Base-by-base conservation (phyloP, 768 basidiomycete genomes). In the Gelatoporia subvermispora region DNA sequence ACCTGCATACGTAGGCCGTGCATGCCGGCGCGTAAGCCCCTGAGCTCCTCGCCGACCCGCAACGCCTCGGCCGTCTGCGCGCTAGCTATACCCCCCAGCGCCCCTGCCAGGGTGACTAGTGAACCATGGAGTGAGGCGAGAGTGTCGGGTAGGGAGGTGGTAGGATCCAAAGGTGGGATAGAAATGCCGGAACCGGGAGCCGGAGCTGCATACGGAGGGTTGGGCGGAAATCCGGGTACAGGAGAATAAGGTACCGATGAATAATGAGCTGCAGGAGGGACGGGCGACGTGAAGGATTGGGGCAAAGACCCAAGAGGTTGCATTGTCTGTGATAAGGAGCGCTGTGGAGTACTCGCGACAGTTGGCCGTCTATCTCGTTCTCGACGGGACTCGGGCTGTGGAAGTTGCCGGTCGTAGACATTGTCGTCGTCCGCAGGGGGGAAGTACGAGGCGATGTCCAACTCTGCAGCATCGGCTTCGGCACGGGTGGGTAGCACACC, bases 1-100 rank as follows among this genome's bases (percentile, higher is more conserved):
- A 88, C 82, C 78, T 90, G 88, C 74, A 91, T 85, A 47, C 88
- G 73, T 40, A 92, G 63, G 2, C 88, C 88, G 53, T 90, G 85
- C 37, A 90, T 71, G 43, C 74, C 79, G 20, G 77, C 84, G 43
- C 84, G 75, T 42, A 92, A 58, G 18, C 81, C 79, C 56, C 80
- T 78, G 25, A 88, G 72, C 61, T 92, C 88, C 55, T 92, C 88
- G 38, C 79, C 81, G 50, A 84, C 66, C 52, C 87, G 71, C 60
- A 86, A 72, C 40, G 78, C 77, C 64, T 92, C 88, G 54, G 87
- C 78, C 1, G 80, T 73, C 2, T 54, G 42, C 54, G 87, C 77
- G 41, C 84, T 71, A 16, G 75, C 79, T 9, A 85, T 66, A 1
- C 76, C 82, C 48, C 84, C 83, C 35, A 85, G 68, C 1, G 81